Conservation (phyloP, 352 stramenopile species). For the Phytophthora melonis region DNA sequence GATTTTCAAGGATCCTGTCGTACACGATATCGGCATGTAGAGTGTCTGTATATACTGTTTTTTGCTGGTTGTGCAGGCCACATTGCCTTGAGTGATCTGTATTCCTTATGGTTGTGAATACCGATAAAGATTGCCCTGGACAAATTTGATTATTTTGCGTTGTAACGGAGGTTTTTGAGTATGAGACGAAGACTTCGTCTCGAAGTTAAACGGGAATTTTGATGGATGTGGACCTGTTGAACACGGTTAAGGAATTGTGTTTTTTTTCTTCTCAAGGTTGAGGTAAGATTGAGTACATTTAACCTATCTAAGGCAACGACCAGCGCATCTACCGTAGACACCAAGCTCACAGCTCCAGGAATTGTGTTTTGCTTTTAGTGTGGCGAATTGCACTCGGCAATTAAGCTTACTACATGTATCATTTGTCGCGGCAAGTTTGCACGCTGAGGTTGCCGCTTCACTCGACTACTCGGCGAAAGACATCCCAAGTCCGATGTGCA, state of each 20-base stretch:
- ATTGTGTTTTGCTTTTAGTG: too few relatives aligned
- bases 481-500: constrained; percentile 20
- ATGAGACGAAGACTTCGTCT: too few relatives aligned
- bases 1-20: background rate
- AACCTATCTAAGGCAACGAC: too few relatives aligned
- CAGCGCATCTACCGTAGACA: too few relatives aligned
- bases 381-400: too few relatives aligned
- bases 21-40: background rate
- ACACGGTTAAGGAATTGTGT: too few relatives aligned
- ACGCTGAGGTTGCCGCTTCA: background rate
- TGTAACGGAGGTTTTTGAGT: constrained; percentile 1
- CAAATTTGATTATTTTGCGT: background rate
- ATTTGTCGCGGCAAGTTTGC: background rate
- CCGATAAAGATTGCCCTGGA: background rate
- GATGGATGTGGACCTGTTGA: constrained; percentile 4
- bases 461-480: constrained; percentile 1
- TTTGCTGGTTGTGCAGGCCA: background rate
- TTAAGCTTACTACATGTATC: background rate
- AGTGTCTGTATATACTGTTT: background rate
- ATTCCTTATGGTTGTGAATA: background rate
- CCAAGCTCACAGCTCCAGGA: too few relatives aligned
- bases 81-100: too few relatives aligned
- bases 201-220: constrained; percentile 11
- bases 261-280: too few relatives aligned
- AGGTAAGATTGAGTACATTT: too few relatives aligned